phyloP scores from a whole-genome alignment of 2,329 filamentous ascomycete species.

The Arthrobotrys iridis region DNA sequence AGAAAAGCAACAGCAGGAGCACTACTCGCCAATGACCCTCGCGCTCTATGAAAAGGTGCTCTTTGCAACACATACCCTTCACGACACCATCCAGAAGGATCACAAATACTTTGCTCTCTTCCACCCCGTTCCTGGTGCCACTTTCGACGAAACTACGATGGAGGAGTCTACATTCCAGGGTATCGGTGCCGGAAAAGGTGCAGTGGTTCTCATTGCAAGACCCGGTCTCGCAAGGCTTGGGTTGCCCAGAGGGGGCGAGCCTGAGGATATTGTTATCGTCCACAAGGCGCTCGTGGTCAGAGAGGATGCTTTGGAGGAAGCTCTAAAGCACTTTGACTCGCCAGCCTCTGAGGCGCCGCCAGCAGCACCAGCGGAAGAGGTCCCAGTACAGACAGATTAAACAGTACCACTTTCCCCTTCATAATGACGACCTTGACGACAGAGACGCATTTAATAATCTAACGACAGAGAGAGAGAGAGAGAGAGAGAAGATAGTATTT shows the following conservation, averaged over 20 bases:
- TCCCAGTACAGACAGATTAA: not conserved
- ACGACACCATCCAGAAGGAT: constrained; percentile 46
- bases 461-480: not conserved
- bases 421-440: constrained; percentile 19
- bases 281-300: constrained; percentile 48
- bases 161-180: constrained; percentile 47
- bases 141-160: constrained; percentile 48
- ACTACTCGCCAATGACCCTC: constrained; percentile 39
- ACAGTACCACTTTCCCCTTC: not conserved
- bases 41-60: constrained; percentile 49
- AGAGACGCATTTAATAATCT: constrained; percentile 4
- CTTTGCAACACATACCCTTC: constrained; percentile 22
- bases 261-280: constrained; percentile 48
- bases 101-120: constrained; percentile 43
- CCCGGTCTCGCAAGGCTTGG: constrained; percentile 43
- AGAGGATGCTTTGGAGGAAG: constrained; percentile 44
- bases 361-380: constrained; percentile 13
- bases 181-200: constrained; percentile 39
- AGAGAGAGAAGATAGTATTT: too few relatives aligned
- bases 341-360: not conserved
- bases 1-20: constrained; percentile 42
- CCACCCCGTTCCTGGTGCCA: constrained; percentile 47
- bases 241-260: constrained; percentile 35
- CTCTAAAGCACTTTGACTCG: constrained; percentile 27
- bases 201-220: constrained; percentile 32